Evolutionary conservation across 1,284 basidiomycete genomes (phyloP).

Genomic region (Sphaerobolus stellatus): DNA sequence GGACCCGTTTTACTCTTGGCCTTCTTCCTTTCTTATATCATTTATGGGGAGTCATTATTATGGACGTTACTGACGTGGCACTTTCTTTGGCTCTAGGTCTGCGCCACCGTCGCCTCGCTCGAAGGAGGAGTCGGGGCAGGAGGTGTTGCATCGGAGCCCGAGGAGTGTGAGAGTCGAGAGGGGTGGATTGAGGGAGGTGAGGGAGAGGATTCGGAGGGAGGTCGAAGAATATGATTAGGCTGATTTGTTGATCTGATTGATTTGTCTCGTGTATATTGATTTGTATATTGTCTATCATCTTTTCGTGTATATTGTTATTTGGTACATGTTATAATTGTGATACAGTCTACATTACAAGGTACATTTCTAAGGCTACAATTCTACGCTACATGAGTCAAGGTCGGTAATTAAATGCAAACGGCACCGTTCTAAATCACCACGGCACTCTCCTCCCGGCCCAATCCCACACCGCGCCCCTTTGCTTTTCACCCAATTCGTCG

Average conservation of each 20-base stretch:
- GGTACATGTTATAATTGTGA: slow-evolving; percentile 10
- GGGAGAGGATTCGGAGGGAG: slow-evolving; percentile 75
- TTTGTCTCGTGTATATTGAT: slow-evolving; percentile 24
- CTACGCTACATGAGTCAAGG: not conserved
- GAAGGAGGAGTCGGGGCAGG: slow-evolving; percentile 54
- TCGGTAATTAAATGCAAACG: too few species aligned
- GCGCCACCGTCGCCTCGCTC: slow-evolving; percentile 28
- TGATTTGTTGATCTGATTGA: too few species aligned
- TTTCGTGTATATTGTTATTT: slow-evolving; percentile 26
- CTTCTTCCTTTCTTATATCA: not conserved
- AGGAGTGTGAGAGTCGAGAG: slow-evolving; percentile 62
- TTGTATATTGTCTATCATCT: slow-evolving; percentile 18
- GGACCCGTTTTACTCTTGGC: not conserved
- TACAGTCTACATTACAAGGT: slow-evolving; percentile 2
- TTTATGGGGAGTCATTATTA: slow-evolving; percentile 9
- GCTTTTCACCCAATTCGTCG: slow-evolving; percentile 41
- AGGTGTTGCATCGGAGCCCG: slow-evolving; percentile 66
- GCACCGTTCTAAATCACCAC: too few species aligned
- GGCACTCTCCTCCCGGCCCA: slow-evolving; percentile 60
- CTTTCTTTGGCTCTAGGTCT: slow-evolving; percentile 30
- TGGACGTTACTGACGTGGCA: too few species aligned
- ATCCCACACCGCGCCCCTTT: slow-evolving; percentile 68
- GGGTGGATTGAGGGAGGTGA: slow-evolving; percentile 70
- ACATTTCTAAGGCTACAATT: too few species aligned
- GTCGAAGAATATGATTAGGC: slow-evolving; percentile 64